Evolutionary conservation across 2,329 filamentous ascomycete species (phyloP), one percentile per base, ranked within the genome.

Genomic region (Claviceps spartinae): DNA sequence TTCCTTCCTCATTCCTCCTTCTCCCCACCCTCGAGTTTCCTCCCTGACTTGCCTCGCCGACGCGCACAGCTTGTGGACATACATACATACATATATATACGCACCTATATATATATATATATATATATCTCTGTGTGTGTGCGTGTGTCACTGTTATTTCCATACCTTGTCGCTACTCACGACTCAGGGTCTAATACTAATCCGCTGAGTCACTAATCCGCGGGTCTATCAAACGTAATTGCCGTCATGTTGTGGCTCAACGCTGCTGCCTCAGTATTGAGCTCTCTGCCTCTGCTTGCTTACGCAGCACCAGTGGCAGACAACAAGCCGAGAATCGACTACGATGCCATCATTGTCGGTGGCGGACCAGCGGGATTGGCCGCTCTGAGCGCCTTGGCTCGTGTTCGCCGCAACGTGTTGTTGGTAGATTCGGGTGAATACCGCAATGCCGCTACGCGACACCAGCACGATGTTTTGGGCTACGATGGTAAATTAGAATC

Each of bases 401-500:
- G 79, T 16, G 78, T 82, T 14, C 71, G 73, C 13, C 70, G 78
- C 14, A 75, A 70, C 5, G 72, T 74, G 0, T 64, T 81, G 7
- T 61, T 83, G 43, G 74, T 82, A 50, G 79, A 83, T 60, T 79
- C 76, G 20, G 74, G 72, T 13, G 67, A 72, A 34, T 83, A 83
- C 57, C 74, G 79, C 49, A 83, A 82, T 59, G 69, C 50, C 1
- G 65, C 70, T 0, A 82, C 79, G 0, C 65, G 78, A 14, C 72
- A 79, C 56, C 76, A 81, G 70, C 79, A 83, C 62, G 79, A 82
- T 60, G 74, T 82, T 0, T 67, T 81, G 26, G 78, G 78, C 3
- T 77, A 72, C 52, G 79, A 82, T 49, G 79, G 79, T 79, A 59
- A 55, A 60, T 46, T 16, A 37, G 4, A 3, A 18, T 36, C n/a